Evolutionary conservation across 2,329 filamentous ascomycete genomes (phyloP).

Genomic region (Phialemonium atrogriseum): DNA sequence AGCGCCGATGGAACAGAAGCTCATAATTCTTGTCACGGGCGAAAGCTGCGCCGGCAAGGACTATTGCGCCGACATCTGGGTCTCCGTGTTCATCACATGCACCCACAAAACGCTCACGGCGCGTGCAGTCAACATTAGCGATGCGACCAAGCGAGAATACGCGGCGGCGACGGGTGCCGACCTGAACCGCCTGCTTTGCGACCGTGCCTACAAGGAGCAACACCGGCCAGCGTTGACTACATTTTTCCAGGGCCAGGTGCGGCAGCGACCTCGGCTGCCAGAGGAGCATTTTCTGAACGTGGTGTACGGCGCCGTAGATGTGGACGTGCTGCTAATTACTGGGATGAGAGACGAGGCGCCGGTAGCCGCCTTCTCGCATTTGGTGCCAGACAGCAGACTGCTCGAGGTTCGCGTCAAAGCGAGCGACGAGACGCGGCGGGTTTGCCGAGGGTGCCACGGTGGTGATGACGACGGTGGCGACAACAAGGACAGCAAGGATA

Average conservation of each 20-base stretch:
- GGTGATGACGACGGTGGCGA: conserved; percentile 10
- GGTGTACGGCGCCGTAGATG: conserved; percentile 29
- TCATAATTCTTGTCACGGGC: conserved; percentile 51
- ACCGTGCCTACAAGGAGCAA: conserved; percentile 54
- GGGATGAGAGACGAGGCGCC: conserved; percentile 56
- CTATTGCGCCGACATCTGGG: conserved; percentile 47
- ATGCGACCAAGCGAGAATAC: conserved; percentile 49
- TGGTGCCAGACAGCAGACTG: conserved; percentile 43
- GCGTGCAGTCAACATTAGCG: conserved; percentile 46
- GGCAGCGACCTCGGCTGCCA: conserved; percentile 33
- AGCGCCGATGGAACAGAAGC: conserved; percentile 24
- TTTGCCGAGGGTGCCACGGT: conserved; percentile 23
- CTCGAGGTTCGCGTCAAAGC: conserved; percentile 44
- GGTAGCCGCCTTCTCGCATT: conserved; percentile 41
- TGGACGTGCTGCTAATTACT: conserved; percentile 52
- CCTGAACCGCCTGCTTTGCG: conserved; percentile 34
- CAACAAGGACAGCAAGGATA: conserved; percentile 11
- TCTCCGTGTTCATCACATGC: conserved; percentile 23
- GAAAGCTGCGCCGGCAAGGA: conserved; percentile 50
- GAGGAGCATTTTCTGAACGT: conserved; percentile 42
- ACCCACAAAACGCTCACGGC: conserved; percentile 21
- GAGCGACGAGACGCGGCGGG: conserved; percentile 23
- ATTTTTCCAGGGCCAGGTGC: conserved; percentile 41
- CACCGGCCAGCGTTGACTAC: conserved; percentile 42
- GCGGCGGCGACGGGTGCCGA: conserved; percentile 39